Percentiles rank a stretch among this genome's conserved stretches.
These are phyloP conservation scores for Begonia loranthoides DNA, from an alignment of 306 rosid species.

Conservation along the genomic window DNA sequence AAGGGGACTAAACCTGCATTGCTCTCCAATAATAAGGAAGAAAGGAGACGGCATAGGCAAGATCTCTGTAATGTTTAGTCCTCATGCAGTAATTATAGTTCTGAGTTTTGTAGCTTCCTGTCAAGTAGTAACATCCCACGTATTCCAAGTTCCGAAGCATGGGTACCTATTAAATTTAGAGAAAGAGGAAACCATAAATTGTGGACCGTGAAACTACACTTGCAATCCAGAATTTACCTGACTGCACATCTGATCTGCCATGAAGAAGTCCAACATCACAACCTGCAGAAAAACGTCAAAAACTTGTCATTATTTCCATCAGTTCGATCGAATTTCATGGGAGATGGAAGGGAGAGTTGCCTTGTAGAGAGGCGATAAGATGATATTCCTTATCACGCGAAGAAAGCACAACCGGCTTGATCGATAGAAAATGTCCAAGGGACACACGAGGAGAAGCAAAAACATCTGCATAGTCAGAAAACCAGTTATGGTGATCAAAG, in stretches of 20 bases:
- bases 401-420: slow-evolving; percentile 77
- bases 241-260: slow-evolving; percentile 99
- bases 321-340: background rate
- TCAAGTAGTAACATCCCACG: slow-evolving; percentile 82
- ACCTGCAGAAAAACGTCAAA: slow-evolving; percentile 32
- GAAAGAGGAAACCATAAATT: background rate
- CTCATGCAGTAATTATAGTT: slow-evolving; percentile 84
- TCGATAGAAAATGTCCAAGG: slow-evolving; percentile 59
- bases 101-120: slow-evolving; percentile 91
- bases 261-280: slow-evolving; percentile 98
- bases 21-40: slow-evolving; percentile 99
- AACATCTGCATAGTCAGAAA: slow-evolving; percentile 37
- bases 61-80: slow-evolving; percentile 54
- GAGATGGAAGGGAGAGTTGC: slow-evolving; percentile 21
- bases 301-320: background rate
- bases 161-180: slow-evolving; percentile 42
- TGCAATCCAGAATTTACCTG: slow-evolving; percentile 37
- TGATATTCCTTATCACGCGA: slow-evolving; percentile 70
- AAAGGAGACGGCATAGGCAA: slow-evolving; percentile 86
- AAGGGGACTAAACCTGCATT: slow-evolving; percentile 58
- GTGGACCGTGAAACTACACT: background rate
- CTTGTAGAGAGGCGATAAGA: slow-evolving; percentile 91
- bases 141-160: slow-evolving; percentile 84
- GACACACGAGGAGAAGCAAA: slow-evolving; percentile 55
- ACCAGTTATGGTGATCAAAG: background rate